Evolutionary conservation across 805 yeast genomes (phyloP).

Genomic region (Candida koratica): DNA sequence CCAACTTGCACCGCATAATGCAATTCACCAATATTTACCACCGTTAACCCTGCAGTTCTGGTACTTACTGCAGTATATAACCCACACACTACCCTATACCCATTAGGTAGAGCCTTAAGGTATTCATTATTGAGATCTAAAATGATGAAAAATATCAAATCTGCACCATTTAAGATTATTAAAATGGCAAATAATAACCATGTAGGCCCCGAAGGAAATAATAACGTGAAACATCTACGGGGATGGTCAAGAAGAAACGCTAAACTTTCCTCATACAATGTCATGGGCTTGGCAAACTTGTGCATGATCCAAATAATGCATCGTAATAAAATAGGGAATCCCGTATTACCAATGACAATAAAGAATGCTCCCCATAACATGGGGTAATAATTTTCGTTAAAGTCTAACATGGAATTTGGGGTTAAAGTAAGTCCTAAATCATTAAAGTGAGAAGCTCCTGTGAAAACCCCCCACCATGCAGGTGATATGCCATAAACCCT

Average conservation of each 20-base stretch:
- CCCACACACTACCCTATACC: constrained; percentile 75
- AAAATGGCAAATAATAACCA: constrained; percentile 88
- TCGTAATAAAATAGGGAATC: constrained; percentile 81
- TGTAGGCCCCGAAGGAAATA: constrained; percentile 90
- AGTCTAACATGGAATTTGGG: constrained; percentile 73
- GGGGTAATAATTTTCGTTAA: constrained; percentile 59
- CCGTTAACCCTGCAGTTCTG: constrained; percentile 88
- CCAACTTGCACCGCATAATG: constrained; percentile 93
- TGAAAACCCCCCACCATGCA: constrained; percentile 92
- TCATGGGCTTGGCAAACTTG: constrained; percentile 61
- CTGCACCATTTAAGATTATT: constrained; percentile 67
- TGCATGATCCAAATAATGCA: constrained; percentile 77
- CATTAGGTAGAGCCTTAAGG: constrained; percentile 54
- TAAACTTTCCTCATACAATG: constrained; percentile 66
- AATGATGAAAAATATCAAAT: constrained; percentile 73
- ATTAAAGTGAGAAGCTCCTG: constrained; percentile 73
- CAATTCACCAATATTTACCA: constrained; percentile 61
- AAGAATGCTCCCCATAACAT: constrained; percentile 63
- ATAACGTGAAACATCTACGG: constrained; percentile 88
- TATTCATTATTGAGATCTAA: constrained; percentile 60
- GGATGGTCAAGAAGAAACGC: constrained; percentile 93
- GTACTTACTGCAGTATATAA: constrained; percentile 88
- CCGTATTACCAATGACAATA: constrained; percentile 90
- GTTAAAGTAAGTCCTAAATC: constrained; percentile 83
- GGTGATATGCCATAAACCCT: constrained; percentile 61